Evolutionary conservation across 768 basidiomycete species (phyloP).

Genomic region (Leucocoprinus sp.): DNA sequence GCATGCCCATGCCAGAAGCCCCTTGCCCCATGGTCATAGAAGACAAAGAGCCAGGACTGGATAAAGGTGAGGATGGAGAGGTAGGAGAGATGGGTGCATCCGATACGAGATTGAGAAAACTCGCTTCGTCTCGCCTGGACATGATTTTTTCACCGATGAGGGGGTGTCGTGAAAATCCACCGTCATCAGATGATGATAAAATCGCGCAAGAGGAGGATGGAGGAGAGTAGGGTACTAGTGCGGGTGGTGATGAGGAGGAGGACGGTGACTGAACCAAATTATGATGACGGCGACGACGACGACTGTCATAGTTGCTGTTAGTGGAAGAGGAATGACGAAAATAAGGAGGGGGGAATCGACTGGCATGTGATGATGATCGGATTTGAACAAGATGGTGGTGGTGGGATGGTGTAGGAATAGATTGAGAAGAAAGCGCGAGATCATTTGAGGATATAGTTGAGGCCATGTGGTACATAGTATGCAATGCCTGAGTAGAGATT

Average conservation of each 20-base stretch:
- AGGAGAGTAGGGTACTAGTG: slow-evolving; percentile 10
- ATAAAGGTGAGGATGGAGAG: slow-evolving; percentile 14
- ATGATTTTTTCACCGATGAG: slow-evolving; percentile 64
- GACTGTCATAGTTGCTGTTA: slow-evolving; percentile 14
- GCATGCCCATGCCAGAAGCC: neutral
- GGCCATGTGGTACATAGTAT: slow-evolving; percentile 11
- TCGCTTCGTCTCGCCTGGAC: slow-evolving; percentile 40
- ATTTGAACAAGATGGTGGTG: slow-evolving; percentile 6
- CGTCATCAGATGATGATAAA: too few relatives aligned
- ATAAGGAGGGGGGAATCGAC: neutral
- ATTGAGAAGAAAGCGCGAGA: slow-evolving; percentile 10
- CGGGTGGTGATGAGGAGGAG: slow-evolving; percentile 8
- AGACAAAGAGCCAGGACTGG: slow-evolving; percentile 2
- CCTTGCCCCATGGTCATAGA: neutral
- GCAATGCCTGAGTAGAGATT: neutral
- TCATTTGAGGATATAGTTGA: slow-evolving; percentile 19
- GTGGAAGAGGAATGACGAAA: neutral
- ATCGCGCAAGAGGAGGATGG: slow-evolving; percentile 11
- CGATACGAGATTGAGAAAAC: slow-evolving; percentile 46
- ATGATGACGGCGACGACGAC: too few relatives aligned
- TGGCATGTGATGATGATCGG: slow-evolving; percentile 1
- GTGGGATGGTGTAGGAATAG: slow-evolving; percentile 10
- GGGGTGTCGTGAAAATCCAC: slow-evolving; percentile 18
- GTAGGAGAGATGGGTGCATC: slow-evolving; percentile 34
- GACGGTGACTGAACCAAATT: too few relatives aligned